Conservation (phyloP, 169 alveolate species). For the Babesia bovis region DNA sequence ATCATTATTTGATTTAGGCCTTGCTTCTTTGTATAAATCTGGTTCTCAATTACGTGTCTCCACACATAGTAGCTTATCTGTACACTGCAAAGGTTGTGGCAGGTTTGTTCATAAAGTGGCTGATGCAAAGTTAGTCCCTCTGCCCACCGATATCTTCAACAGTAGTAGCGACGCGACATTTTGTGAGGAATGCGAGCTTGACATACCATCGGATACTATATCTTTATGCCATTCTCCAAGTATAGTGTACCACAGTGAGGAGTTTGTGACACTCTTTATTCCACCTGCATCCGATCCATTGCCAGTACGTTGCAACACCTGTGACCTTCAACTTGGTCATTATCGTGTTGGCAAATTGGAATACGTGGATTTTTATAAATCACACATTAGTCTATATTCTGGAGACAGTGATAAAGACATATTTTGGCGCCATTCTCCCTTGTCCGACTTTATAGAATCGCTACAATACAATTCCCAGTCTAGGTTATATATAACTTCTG, state of each 20-base stretch:
- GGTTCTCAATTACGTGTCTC: background rate
- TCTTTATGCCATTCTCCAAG: background rate
- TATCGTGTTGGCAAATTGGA: background rate
- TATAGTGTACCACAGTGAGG: conserved; percentile 26
- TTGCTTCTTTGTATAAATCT: conserved; percentile 1
- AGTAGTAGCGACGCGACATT: conserved; percentile 30
- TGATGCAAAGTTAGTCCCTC: conserved; percentile 1
- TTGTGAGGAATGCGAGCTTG: conserved; percentile 61
- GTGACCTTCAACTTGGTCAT: conserved; percentile 5
- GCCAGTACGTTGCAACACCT: background rate
- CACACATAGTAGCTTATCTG: background rate
- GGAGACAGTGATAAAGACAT: conserved; percentile 26
- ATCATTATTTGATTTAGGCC: background rate
- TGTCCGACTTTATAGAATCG: conserved; percentile 23
- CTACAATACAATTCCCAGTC: conserved; percentile 27
- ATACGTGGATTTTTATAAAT: conserved; percentile 19
- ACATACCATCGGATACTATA: background rate
- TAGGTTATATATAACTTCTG: conserved; percentile 12
- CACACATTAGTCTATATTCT: background rate
- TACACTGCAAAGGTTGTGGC: conserved; percentile 43
- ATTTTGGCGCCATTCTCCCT: conserved; percentile 32
- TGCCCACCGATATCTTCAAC: conserved; percentile 57
- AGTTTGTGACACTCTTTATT: conserved; percentile 6
- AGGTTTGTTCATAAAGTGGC: background rate
- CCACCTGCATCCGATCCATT: background rate